Evolutionary conservation across 1,284 basidiomycete species (phyloP).

Genomic region (Microbotryum intermedium): DNA sequence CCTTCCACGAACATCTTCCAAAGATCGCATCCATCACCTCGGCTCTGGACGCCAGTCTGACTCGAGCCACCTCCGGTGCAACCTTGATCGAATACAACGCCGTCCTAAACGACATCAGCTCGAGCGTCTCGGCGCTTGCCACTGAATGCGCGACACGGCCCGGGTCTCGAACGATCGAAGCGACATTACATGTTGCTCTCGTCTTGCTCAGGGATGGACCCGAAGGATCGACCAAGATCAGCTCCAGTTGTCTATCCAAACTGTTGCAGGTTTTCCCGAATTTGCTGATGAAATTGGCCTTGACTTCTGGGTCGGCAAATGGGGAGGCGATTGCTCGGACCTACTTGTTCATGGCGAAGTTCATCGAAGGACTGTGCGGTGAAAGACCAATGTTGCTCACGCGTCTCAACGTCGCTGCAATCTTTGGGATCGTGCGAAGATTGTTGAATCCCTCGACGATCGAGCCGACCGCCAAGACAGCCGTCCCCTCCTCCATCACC

Average conservation of each 20-base stretch:
- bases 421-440: conserved; percentile 19
- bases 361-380: conserved; percentile 26
- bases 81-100: conserved; percentile 9
- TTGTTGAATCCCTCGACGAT: conserved; percentile 2
- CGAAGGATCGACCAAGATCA: conserved; percentile 18
- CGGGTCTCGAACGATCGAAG: not conserved
- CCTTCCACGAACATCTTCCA: conserved; percentile 7
- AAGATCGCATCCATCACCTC: not conserved
- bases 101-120: not conserved
- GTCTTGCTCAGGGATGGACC: conserved; percentile 17
- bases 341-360: conserved; percentile 9
- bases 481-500: not conserved
- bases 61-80: not conserved
- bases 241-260: conserved; percentile 10
- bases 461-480: not conserved
- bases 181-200: not conserved
- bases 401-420: conserved; percentile 25
- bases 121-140: not conserved
- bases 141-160: not conserved
- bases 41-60: conserved; percentile 4
- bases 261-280: conserved; percentile 16
- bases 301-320: not conserved
- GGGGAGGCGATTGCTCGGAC: not conserved
- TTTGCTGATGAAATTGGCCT: not conserved
- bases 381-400: conserved; percentile 29